phyloP scores from a whole-genome alignment of 163 green algal genomes.

The Scenedesmus sp. region DNA sequence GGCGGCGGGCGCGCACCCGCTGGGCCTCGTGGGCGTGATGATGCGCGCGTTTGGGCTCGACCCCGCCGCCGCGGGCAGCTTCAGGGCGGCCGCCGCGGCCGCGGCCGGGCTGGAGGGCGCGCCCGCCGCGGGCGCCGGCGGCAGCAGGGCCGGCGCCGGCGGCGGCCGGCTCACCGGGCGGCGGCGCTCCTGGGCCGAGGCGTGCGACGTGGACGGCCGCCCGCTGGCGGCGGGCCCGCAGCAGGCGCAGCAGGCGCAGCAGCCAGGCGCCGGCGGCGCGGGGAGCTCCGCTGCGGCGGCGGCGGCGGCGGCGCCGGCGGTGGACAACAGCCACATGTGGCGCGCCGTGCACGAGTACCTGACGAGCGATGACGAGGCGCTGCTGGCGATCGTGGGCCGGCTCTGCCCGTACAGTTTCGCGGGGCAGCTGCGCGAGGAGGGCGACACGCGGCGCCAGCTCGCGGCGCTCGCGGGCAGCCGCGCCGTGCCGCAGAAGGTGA shows the following conservation, averaged over 20 bases:
- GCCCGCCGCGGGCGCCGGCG: neutral
- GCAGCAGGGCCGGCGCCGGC: neutral
- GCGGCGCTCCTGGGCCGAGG: constrained; percentile 16
- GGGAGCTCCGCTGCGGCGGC: constrained; percentile 11
- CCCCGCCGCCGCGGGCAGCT: neutral
- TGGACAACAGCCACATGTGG: constrained; percentile 33
- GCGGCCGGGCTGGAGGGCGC: neutral
- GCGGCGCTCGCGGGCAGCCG: constrained; percentile 1
- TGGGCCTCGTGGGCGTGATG: neutral
- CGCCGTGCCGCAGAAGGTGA: constrained; percentile 20
- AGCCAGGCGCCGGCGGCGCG: neutral
- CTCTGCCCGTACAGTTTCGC: constrained; percentile 34
- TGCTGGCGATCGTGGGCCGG: constrained; percentile 26
- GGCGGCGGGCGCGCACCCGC: no score
- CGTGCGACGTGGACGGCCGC: neutral
- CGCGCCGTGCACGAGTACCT: constrained; percentile 35
- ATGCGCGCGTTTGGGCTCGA: neutral
- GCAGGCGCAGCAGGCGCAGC: constrained; percentile 22
- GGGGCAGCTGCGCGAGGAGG: neutral
- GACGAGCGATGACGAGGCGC: constrained; percentile 37
- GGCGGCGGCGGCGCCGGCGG: neutral
- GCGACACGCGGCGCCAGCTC: constrained; percentile 1
- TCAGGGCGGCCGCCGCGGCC: neutral
- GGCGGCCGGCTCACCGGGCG: neutral
- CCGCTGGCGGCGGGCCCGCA: constrained; percentile 25